phyloP scores from a whole-genome alignment of 2,329 filamentous ascomycete species.

The Coleophoma cylindrospora region DNA sequence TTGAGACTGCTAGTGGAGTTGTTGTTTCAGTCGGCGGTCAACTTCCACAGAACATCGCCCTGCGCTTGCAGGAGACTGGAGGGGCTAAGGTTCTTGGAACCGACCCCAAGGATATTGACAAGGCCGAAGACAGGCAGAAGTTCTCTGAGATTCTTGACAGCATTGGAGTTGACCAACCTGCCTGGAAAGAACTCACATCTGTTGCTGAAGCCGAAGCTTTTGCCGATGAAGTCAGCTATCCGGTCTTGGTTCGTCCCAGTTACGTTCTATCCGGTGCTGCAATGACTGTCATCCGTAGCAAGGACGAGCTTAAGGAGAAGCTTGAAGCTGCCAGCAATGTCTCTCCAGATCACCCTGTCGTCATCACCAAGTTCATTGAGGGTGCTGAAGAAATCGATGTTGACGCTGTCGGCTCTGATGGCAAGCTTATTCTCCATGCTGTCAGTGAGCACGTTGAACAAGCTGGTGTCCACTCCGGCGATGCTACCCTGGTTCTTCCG shows the following conservation, averaged over 20 bases:
- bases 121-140: slow-evolving; percentile 96
- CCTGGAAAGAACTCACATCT: slow-evolving; percentile 95
- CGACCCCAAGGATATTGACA: slow-evolving; percentile 91
- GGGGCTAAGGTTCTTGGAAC: slow-evolving; percentile 90
- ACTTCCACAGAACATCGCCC: slow-evolving; percentile 94
- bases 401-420: slow-evolving; percentile 83
- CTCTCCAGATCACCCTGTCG: slow-evolving; percentile 93
- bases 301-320: slow-evolving; percentile 90
- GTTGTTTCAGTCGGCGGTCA: slow-evolving; percentile 96
- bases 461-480: slow-evolving; percentile 95
- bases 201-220: slow-evolving; percentile 85
- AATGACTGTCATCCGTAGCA: slow-evolving; percentile 92
- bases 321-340: slow-evolving; percentile 85
- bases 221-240: slow-evolving; percentile 80
- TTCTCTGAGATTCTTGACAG: slow-evolving; percentile 97
- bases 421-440: slow-evolving; percentile 84
- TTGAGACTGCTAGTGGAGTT: slow-evolving; percentile 79
- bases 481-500: slow-evolving; percentile 90
- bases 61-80: slow-evolving; percentile 86
- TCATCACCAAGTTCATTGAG: slow-evolving; percentile 98
- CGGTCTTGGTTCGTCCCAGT: slow-evolving; percentile 87
- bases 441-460: slow-evolving; percentile 95
- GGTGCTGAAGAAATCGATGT: slow-evolving; percentile 95
- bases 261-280: slow-evolving; percentile 97
- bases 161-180: slow-evolving; percentile 93